Evolutionary conservation across 2,329 filamentous ascomycete species (phyloP).

Genomic region (Colletotrichum caudatum): DNA sequence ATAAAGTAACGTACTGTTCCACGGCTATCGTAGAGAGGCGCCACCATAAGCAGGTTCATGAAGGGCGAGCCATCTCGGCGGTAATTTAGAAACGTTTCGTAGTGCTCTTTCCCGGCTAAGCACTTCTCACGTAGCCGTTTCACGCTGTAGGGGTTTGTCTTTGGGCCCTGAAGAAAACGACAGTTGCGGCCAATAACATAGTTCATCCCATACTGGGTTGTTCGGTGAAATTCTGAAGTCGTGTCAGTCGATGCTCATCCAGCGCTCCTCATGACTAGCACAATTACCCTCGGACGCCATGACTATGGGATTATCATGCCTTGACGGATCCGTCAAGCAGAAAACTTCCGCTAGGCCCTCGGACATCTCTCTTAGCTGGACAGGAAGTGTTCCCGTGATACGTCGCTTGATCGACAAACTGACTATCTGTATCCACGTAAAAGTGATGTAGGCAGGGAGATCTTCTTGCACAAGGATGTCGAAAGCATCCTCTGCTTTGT

Average conservation of each 20-base stretch:
- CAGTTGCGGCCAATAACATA: slow-evolving; percentile 83
- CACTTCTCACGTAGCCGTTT: slow-evolving; percentile 72
- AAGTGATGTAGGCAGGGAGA: slow-evolving; percentile 77
- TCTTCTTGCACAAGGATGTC: slow-evolving; percentile 74
- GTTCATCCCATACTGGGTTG: slow-evolving; percentile 79
- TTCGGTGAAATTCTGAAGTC: slow-evolving; percentile 74
- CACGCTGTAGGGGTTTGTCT: slow-evolving; percentile 73
- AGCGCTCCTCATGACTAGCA: accelerated
- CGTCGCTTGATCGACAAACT: slow-evolving; percentile 75
- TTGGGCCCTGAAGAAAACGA: slow-evolving; percentile 81
- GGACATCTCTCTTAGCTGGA: slow-evolving; percentile 74
- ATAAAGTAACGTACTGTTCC: slow-evolving; percentile 76
- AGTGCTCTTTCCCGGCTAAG: slow-evolving; percentile 74
- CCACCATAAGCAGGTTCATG: slow-evolving; percentile 82
- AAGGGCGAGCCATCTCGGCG: slow-evolving; percentile 82
- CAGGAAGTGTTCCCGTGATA: slow-evolving; percentile 75
- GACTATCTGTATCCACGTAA: slow-evolving; percentile 77
- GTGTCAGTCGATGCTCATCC: background rate
- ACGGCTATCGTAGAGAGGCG: slow-evolving; percentile 75
- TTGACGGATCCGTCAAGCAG: slow-evolving; percentile 79
- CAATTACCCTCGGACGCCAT: slow-evolving; percentile 78
- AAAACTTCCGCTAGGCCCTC: slow-evolving; percentile 83
- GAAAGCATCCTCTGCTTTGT: slow-evolving; percentile 74
- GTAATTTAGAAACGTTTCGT: slow-evolving; percentile 82
- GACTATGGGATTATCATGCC: slow-evolving; percentile 80